Evolutionary conservation across 148 eudicot species (phyloP), one percentile per base, ranked within the genome.

Genomic region (Rhododendron ovatum): DNA sequence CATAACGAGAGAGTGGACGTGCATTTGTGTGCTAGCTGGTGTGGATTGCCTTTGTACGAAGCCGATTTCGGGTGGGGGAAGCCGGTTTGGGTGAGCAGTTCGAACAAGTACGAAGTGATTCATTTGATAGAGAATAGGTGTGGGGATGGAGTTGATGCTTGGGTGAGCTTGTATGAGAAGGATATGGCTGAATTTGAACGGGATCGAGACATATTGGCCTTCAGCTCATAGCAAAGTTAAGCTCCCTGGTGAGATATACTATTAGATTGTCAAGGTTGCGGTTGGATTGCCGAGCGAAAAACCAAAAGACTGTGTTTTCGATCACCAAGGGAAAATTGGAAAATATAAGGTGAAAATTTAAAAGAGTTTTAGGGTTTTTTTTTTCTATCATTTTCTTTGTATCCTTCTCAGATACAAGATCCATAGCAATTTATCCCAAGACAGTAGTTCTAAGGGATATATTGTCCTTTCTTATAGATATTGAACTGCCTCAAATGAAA

Each of bases 11-110:
- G n/a, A 13, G 80, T 75, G 86, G 86, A 75, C 13, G 61, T 63
- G 4, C 57, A 53, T 50, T n/a, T 78, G 57, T 82, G 61, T 39
- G 74, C 86, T 17, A 89, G 91, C 48, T 89, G 89, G 89, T 82
- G 87, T 57, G 69, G 84, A 11, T 57, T 87, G 82, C 81, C 87
- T 5, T 1, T 82, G 22, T 87, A 89, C 33, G 87, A 87, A 18
- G 89, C 84, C 17, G 89, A 89, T 83, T 89, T 89, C 71, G 88
- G 91, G 50, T 87, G 88, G 88, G 91, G 91, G 28, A 89, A 85
- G 24, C 91, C 91, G 1, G 28, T 6, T 41, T 89, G 91, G 91
- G 88, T 69, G 45, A 85, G 89, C 35, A n/a, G 57, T 39, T 48
- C 67, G n/a, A 51, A 79, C 20, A 35, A 41, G 48, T 50, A 51